phyloP scores from a whole-genome alignment of 768 basidiomycete species.

The Boletus sensibilis region DNA sequence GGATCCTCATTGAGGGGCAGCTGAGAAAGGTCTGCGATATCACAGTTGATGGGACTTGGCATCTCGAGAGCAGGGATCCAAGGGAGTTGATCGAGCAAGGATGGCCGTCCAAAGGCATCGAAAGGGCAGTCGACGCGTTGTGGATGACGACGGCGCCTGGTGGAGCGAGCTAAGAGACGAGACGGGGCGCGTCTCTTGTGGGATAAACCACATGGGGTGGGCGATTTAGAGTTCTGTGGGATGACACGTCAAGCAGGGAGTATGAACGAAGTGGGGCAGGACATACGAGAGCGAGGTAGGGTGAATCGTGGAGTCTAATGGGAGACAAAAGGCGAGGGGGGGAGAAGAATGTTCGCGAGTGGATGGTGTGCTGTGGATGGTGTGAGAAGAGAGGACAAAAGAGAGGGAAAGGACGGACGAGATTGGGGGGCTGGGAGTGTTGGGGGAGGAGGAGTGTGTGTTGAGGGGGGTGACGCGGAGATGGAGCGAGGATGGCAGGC shows the following conservation, averaged over 20 bases:
- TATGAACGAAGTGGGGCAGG: neutral
- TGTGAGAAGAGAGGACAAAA: constrained; percentile 3
- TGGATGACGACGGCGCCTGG: constrained; percentile 42
- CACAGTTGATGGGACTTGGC: constrained; percentile 45
- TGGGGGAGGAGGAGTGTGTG: constrained; percentile 11
- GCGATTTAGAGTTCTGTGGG: constrained; percentile 39
- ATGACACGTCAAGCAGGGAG: constrained; percentile 7
- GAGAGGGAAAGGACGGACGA: constrained; percentile 10
- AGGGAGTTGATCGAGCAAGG: constrained; percentile 60
- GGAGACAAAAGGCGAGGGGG: constrained; percentile 41
- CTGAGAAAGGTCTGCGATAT: constrained; percentile 68
- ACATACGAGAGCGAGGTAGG: constrained; percentile 22
- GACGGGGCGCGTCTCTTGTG: constrained; percentile 38
- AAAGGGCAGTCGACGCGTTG: constrained; percentile 42
- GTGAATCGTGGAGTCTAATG: constrained; percentile 34
- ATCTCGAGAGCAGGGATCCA: constrained; percentile 64
- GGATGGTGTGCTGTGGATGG: constrained; percentile 20
- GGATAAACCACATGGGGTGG: constrained; percentile 37
- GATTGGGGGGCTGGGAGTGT: neutral
- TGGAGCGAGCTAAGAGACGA: constrained; percentile 37
- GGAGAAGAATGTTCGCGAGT: constrained; percentile 22
- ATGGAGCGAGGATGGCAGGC: constrained; percentile 45
- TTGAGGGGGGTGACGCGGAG: constrained; percentile 34
- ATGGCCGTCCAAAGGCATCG: constrained; percentile 32
- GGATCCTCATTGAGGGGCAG: constrained; percentile 37